Evolutionary conservation across 306 rosid species (phyloP), one percentile per base, ranked within the genome.

Genomic region (Ormosia emarginata): DNA sequence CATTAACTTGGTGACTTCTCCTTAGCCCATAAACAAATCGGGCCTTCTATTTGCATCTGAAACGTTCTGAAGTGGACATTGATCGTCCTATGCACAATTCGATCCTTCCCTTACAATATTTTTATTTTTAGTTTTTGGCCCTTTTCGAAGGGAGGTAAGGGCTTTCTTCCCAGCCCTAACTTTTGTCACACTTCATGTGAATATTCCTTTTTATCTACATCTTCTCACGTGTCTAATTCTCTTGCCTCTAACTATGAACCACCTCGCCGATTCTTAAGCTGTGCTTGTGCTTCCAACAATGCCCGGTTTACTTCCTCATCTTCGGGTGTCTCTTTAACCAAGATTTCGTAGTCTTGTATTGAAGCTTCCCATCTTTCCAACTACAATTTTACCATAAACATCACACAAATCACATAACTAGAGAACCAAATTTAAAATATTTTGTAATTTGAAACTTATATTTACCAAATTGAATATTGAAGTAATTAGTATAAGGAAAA

Each of bases 291-390:
- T 68, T 90, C 90, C 72, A 81, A 47, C 56, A 95, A 85, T 39
- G 87, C 92, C 2, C 33, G 76, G 4, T 14, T 82, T 11, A 93
- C 79, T 71, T 89, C 91, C 81, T 86, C 90, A 7, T 93, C 89
- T 12, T 40, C 90, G 1, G 92, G 94, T 30, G 82, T 89, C 81
- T 86, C 87, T 82, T 43, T 53, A 7, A 83, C 17, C 87, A 95
- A 83, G 13, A 89, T 74, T 78, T 95, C 90, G 7, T 93, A 95
- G 84, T 95, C 99, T 77, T 79, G 81, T 57, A 90, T 67, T 18
- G 98, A 87, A 75, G 94, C 88, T 80, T 90, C 91, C 98, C 94
- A 95, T 81, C 82, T 91, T 83, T 66, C 86, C 90, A 95, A 81
- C 99, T 95, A 67, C 13, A 9, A 83, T 87, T 64, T 17, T 8